Conservation (phyloP, 2,329 filamentous ascomycete genomes). For the Pyrenochaeta sp. region DNA sequence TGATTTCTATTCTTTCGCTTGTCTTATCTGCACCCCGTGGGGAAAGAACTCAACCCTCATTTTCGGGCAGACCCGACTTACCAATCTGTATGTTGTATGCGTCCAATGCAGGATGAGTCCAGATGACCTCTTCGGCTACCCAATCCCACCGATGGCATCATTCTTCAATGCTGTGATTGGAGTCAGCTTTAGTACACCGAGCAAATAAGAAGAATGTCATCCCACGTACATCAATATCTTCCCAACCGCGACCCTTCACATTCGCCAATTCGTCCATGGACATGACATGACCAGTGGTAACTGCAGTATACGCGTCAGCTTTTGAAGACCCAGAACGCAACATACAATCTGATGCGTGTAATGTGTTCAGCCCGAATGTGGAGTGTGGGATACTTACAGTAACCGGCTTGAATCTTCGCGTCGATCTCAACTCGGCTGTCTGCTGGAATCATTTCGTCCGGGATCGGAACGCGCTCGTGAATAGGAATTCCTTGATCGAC, state of each 20-base stretch:
- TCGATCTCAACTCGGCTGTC: conserved; percentile 99
- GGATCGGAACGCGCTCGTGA: conserved; percentile 87
- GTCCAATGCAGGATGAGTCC: conserved; percentile 6
- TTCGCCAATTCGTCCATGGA: conserved; percentile 84
- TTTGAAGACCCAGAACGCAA: no score
- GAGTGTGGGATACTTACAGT: conserved; percentile 62
- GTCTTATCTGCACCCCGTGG: conserved; percentile 10
- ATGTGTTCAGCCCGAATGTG: no score
- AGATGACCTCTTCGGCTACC: conserved; percentile 27
- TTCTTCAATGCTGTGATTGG: conserved; percentile 38
- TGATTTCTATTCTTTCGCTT: conserved; percentile 6
- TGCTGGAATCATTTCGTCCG: conserved; percentile 90
- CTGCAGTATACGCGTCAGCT: conserved; percentile 41
- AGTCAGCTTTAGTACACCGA: conserved; percentile 28
- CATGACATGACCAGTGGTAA: conserved; percentile 90
- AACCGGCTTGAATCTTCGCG: conserved; percentile 93
- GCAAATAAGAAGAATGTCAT: conserved; percentile 11
- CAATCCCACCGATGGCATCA: conserved; percentile 14
- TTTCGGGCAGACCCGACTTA: conserved; percentile 6
- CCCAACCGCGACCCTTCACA: conserved; percentile 91
- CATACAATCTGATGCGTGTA: no score
- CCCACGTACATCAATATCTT: conserved; percentile 66
- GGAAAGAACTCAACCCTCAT: neutral
- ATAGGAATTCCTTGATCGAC: conserved; percentile 88
- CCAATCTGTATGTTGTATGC: conserved; percentile 10